Conservation (phyloP, 2,329 filamentous ascomycete species). For the Trichophyton verrucosum region DNA sequence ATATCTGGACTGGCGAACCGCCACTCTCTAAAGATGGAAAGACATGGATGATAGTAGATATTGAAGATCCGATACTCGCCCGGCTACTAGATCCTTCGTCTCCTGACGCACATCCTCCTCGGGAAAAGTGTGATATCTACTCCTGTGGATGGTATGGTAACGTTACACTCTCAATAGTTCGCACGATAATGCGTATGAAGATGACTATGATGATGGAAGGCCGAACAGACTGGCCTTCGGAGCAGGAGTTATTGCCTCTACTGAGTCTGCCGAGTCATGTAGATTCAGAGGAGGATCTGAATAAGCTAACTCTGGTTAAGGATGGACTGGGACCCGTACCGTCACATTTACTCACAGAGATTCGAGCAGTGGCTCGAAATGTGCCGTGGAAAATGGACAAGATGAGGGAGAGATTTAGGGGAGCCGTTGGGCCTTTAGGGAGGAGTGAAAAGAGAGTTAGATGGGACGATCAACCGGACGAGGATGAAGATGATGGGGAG, state of each 20-base stretch:
- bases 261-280: constrained; percentile 29
- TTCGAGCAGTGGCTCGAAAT: constrained; percentile 24
- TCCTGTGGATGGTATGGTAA: constrained; percentile 75
- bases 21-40: constrained; percentile 66
- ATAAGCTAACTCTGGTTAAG: constrained; percentile 13
- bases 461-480: constrained; percentile 16
- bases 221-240: constrained; percentile 16
- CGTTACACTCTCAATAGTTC: constrained; percentile 70
- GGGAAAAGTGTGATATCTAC: constrained; percentile 45
- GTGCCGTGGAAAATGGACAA: constrained; percentile 13
- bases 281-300: constrained; percentile 12
- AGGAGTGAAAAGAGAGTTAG: constrained; percentile 13
- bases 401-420: constrained; percentile 5
- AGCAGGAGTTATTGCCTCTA: constrained; percentile 27
- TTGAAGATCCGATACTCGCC: constrained; percentile 64
- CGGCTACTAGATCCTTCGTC: constrained; percentile 53
- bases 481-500: constrained; percentile 9
- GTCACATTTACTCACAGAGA: constrained; percentile 25
- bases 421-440: constrained; percentile 5
- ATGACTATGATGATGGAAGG: constrained; percentile 51
- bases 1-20: constrained; percentile 69
- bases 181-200: constrained; percentile 79
- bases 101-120: constrained; percentile 39
- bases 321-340: constrained; percentile 16
- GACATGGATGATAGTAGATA: constrained; percentile 89